Percentiles rank a stretch among this genome's conserved stretches.
phyloP scores from a whole-genome alignment of 2,329 filamentous ascomycete genomes.

The Alternaria alternata region DNA sequence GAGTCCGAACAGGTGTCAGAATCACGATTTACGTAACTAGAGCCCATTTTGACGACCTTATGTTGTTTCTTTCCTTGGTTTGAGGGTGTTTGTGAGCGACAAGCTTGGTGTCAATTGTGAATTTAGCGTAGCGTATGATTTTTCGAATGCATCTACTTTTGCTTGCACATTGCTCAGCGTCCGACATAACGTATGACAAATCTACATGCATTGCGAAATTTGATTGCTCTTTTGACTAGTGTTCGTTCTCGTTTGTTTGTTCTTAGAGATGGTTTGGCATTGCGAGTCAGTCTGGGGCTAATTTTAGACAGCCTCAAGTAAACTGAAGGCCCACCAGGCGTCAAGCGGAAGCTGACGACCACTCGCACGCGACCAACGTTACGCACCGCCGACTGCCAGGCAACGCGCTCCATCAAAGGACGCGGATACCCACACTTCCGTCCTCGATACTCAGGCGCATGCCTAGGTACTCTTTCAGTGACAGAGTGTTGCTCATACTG shows the following conservation, averaged over 20 bases:
- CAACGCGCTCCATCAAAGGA: neutral
- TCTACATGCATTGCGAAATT: neutral
- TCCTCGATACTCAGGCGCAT: constrained; percentile 1
- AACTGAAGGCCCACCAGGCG: constrained; percentile 16
- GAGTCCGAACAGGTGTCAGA: constrained; percentile 29
- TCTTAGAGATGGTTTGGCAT: neutral
- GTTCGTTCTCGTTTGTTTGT: constrained; percentile 7
- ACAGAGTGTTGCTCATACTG: neutral
- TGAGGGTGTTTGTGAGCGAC: constrained; percentile 10
- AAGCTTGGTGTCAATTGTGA: constrained; percentile 3
- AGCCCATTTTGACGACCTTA: neutral
- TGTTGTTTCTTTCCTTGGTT: neutral
- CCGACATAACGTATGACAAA: neutral
- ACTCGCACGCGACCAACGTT: constrained; percentile 4
- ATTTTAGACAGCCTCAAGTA: constrained; percentile 21
- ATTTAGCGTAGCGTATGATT: constrained; percentile 9
- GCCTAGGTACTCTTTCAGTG: neutral
- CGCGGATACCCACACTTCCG: constrained; percentile 13
- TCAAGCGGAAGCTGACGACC: constrained; percentile 11
- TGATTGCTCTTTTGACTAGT: neutral
- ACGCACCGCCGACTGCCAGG: constrained; percentile 2
- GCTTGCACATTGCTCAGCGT: constrained; percentile 9
- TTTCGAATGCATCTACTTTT: constrained; percentile 12
- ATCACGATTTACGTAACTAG: neutral
- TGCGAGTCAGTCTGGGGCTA: constrained; percentile 8